These are phyloP conservation scores for Monosporozyma unispora DNA, from an alignment of 805 yeast species.

Conservation along the genomic window DNA sequence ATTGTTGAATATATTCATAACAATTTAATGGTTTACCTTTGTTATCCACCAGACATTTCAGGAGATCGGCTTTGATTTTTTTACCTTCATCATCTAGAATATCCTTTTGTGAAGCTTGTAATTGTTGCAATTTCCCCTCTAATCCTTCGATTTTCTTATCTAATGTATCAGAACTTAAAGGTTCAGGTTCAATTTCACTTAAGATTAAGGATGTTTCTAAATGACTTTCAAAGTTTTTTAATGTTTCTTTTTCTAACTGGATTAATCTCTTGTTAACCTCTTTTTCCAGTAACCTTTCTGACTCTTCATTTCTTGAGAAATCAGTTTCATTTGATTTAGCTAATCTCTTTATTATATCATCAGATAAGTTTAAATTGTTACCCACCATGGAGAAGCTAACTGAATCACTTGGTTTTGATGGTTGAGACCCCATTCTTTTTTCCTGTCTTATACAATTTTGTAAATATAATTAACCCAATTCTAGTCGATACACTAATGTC, in stretches of 20 bases:
- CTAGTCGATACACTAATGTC: neutral
- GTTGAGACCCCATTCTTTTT: constrained; percentile 48
- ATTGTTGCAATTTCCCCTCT: constrained; percentile 28
- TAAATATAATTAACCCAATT: neutral
- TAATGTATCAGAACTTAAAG: constrained; percentile 27
- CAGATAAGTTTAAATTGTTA: constrained; percentile 60
- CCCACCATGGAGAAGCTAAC: constrained; percentile 21
- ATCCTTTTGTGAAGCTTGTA: constrained; percentile 27
- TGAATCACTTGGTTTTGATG: constrained; percentile 47
- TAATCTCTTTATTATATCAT: constrained; percentile 53
- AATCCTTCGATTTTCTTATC: constrained; percentile 38
- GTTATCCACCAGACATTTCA: constrained; percentile 50
- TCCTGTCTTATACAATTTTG: neutral
- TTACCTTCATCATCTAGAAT: constrained; percentile 26
- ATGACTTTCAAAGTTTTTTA: constrained; percentile 42
- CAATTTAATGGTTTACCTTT: constrained; percentile 64
- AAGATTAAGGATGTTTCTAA: constrained; percentile 35
- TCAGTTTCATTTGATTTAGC: constrained; percentile 58
- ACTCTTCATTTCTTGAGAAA: constrained; percentile 60
- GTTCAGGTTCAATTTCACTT: constrained; percentile 25
- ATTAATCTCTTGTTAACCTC: constrained; percentile 51
- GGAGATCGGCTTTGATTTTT: constrained; percentile 38
- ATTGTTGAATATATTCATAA: constrained; percentile 68
- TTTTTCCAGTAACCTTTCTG: constrained; percentile 57
- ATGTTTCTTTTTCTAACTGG: constrained; percentile 44